phyloP scores from a whole-genome alignment of 495 filamentous ascomycete genomes.

The Mytilinidion resinicola region DNA sequence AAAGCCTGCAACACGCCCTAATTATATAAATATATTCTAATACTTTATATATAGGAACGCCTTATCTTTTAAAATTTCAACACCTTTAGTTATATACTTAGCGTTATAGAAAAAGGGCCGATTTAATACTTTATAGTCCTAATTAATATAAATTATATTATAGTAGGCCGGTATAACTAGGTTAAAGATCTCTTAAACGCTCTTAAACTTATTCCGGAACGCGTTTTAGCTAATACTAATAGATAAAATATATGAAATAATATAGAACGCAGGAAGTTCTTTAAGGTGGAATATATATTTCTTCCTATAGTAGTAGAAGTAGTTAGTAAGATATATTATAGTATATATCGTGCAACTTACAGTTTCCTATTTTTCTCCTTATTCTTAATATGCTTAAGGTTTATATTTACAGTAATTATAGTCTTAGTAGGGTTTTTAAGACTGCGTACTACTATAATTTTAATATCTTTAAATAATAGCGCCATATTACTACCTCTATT shows the following conservation, averaged over 20 bases:
- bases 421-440: not conserved
- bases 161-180: constrained; percentile 9
- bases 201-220: constrained; percentile 12
- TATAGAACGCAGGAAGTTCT: too few species aligned
- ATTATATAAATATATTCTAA: constrained; percentile 8
- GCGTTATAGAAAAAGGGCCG: constrained; percentile 14
- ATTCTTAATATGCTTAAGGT: too few species aligned
- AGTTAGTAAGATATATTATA: not conserved
- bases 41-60: constrained; percentile 19
- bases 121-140: constrained; percentile 16
- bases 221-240: constrained; percentile 3
- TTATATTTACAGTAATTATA: constrained; percentile 8
- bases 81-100: constrained; percentile 5
- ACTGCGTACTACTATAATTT: constrained; percentile 5
- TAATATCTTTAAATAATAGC: constrained; percentile 12
- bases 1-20: constrained; percentile 10
- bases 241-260: too few species aligned
- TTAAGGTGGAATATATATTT: too few species aligned
- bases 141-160: constrained; percentile 10
- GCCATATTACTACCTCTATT: constrained; percentile 10
- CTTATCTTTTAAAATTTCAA: constrained; percentile 8
- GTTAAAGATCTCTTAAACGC: constrained; percentile 14
- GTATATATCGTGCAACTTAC: too few species aligned
- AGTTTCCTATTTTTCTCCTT: too few species aligned
- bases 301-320: constrained; percentile 15